Percentiles rank a stretch among this genome's conserved stretches.
Conservation (phyloP, 2,329 filamentous ascomycete genomes). For the Pyrenophora graminea region DNA sequence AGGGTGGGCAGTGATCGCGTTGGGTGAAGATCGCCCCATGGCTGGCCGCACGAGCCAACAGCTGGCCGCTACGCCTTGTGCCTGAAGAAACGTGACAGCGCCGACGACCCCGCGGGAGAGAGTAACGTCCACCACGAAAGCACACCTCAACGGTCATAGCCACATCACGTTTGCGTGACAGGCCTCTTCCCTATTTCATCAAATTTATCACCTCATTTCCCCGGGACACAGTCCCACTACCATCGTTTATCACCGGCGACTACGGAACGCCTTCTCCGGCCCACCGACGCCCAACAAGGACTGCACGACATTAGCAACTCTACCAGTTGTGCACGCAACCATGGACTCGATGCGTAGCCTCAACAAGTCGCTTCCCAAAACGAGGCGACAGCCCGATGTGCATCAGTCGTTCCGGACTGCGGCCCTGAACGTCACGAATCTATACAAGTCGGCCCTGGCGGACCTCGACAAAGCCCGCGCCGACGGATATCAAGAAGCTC, state of each 20-base stretch:
- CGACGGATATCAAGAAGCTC: conserved; percentile 89
- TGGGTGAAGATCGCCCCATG: background rate
- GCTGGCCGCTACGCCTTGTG: background rate
- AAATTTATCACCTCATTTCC: background rate
- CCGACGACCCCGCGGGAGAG: conserved; percentile 16
- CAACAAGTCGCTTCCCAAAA: conserved; percentile 47
- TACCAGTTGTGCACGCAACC: background rate
- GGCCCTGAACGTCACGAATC: conserved; percentile 89
- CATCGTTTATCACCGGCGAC: background rate
- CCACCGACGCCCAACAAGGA: conserved; percentile 6
- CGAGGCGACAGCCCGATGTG: conserved; percentile 55
- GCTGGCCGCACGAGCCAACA: background rate
- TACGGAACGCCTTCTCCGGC: conserved; percentile 4
- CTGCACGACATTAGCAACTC: background rate
- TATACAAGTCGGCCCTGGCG: conserved; percentile 88
- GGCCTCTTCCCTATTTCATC: background rate
- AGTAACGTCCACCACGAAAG: background rate
- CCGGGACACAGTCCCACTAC: conserved; percentile 5
- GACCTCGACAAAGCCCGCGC: conserved; percentile 75
- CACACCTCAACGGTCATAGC: conserved; percentile 3
- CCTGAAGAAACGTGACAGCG: conserved; percentile 9
- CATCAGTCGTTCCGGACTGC: conserved; percentile 90
- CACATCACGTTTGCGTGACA: conserved; percentile 14
- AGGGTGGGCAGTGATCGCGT: background rate
- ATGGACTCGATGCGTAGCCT: conserved; percentile 51